phyloP scores from a whole-genome alignment of 345 rosid species.

The Aurinia saxatilis region DNA sequence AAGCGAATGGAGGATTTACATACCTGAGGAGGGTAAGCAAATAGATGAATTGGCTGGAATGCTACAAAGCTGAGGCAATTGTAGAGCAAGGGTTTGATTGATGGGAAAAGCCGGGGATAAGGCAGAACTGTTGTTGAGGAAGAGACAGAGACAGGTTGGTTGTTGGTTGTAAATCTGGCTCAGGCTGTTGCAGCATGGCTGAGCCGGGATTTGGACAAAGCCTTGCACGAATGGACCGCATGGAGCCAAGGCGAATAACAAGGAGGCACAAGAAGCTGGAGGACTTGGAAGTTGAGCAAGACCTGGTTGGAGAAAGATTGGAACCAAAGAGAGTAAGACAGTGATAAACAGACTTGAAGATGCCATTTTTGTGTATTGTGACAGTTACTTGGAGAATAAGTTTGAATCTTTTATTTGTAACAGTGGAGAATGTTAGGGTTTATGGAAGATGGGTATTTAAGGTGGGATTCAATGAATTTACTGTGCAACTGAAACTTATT shows the following conservation, averaged over 20 bases:
- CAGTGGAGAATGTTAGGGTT: neutral
- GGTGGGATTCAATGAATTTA: conserved; percentile 29
- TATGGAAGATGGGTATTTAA: conserved; percentile 12
- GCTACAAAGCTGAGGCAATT: conserved; percentile 51
- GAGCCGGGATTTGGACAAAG: conserved; percentile 36
- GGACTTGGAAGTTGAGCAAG: conserved; percentile 35
- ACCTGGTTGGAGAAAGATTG: conserved; percentile 12
- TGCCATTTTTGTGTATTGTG: conserved; percentile 6
- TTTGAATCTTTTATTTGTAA: conserved; percentile 27
- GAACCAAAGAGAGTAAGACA: conserved; percentile 27
- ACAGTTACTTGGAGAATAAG: neutral
- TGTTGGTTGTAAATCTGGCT: conserved; percentile 42
- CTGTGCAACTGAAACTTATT: neutral
- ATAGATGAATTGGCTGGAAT: conserved; percentile 34
- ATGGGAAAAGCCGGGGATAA: conserved; percentile 44
- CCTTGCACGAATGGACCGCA: conserved; percentile 77
- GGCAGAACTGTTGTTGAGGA: conserved; percentile 43
- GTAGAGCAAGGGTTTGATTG: conserved; percentile 51
- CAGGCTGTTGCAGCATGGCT: conserved; percentile 60
- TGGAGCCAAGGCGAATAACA: conserved; percentile 42
- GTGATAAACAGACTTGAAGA: conserved; percentile 19
- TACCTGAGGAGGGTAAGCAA: conserved; percentile 41
- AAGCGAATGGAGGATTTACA: neutral
- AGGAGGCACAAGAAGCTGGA: conserved; percentile 44
- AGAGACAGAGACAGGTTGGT: conserved; percentile 56